Evolutionary conservation across 2,329 filamentous ascomycete genomes (phyloP), one percentile per base, ranked within the genome.

Genomic region (Helotiales sp.): DNA sequence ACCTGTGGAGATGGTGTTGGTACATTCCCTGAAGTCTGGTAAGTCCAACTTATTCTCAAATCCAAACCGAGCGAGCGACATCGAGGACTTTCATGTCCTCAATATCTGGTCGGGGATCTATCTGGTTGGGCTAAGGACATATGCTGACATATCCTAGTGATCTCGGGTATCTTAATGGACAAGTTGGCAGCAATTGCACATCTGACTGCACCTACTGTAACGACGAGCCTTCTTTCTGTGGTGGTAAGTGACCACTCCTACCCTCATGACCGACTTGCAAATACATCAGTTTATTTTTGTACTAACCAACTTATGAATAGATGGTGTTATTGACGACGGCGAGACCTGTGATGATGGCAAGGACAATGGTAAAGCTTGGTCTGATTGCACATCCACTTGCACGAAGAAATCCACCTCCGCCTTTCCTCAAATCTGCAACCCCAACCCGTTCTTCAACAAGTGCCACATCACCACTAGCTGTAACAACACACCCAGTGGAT

Each of bases 381-480:
- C 65, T 24, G 28, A 63, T 13, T 67, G 65, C 55, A 22, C 30
- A 8, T 24, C 32, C 6, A 55, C 52, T 6, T 67, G 65, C 65
- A 62, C 54, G 40, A 57, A 55, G 22, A 57, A 64, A 24, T 52
- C 15, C 43, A 58, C 37, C 8, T 60, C 61, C 17, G 62, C 47
- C 58, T 66, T 58, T 22, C 58, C 65, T 15, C 55, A 64, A 49
- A 43, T 62, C 34, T 68, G 65, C 57, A 68, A 64, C 57, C 65
- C 65, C 17, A 67, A 57, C 49, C 58, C 58, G 22, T 64, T 64
- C 57, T 61, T 64, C 49, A 68, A 68, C 52, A 63, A 60, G 20
- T 68, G 66, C 40, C 58, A 65, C 43, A 68, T 65, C 50, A 65
- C 66, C 15, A 68, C 62, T 2, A 58, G 45, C 11, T 68, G 63